phyloP scores from a whole-genome alignment of 257 asterid genomes.

The Buddleja alternifolia region DNA sequence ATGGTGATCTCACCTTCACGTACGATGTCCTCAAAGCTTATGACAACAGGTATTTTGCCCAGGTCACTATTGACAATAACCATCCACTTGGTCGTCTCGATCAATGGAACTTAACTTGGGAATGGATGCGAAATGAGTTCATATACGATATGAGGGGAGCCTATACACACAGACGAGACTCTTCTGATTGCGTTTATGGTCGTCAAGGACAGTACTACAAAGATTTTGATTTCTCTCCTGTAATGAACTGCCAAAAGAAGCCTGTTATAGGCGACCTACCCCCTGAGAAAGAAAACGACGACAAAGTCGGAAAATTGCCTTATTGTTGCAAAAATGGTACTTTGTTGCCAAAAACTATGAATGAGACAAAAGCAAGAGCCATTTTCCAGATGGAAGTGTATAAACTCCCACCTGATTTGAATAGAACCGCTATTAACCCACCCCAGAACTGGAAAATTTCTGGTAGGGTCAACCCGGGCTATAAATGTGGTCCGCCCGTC shows the following conservation, averaged over 20 bases:
- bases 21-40: slow-evolving; percentile 57
- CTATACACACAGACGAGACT: slow-evolving; percentile 50
- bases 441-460: slow-evolving; percentile 63
- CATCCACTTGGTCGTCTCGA: slow-evolving; percentile 66
- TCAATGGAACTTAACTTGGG: slow-evolving; percentile 75
- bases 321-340: slow-evolving; percentile 62
- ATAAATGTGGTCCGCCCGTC: slow-evolving; percentile 57
- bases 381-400: slow-evolving; percentile 63
- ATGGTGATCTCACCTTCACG: slow-evolving; percentile 55
- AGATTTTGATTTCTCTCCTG: slow-evolving; percentile 53
- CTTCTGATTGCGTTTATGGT: slow-evolving; percentile 63
- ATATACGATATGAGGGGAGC: slow-evolving; percentile 64
- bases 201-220: slow-evolving; percentile 57
- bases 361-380: slow-evolving; percentile 49
- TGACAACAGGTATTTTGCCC: slow-evolving; percentile 46
- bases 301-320: slow-evolving; percentile 60
- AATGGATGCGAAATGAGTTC: slow-evolving; percentile 73
- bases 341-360: slow-evolving; percentile 52
- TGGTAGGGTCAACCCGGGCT: slow-evolving; percentile 54
- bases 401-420: slow-evolving; percentile 62
- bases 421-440: slow-evolving; percentile 55
- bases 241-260: slow-evolving; percentile 48
- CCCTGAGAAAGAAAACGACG: slow-evolving; percentile 49
- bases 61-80: slow-evolving; percentile 63
- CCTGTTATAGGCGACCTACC: slow-evolving; percentile 67